Evolutionary conservation across 2,329 filamentous ascomycete species (phyloP), one percentile per base, ranked within the genome.

Genomic region (Aspergillus unguis): DNA sequence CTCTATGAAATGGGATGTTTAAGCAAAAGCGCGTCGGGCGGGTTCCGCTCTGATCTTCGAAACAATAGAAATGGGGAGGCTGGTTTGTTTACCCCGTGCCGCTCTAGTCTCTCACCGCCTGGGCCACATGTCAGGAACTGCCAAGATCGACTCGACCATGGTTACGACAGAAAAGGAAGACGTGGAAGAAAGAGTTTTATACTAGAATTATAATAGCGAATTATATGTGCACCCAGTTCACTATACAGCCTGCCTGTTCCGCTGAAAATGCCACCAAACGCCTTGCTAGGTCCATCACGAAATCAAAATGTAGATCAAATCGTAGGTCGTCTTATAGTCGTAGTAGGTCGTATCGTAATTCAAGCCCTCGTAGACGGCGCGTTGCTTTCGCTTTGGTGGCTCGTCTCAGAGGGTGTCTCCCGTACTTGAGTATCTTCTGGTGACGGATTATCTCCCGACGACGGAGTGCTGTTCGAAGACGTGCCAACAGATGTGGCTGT

Each of bases 251-350:
- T 48, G 17, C 17, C 17, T 44, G 23, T 28, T 27, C 31, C 48
- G 31, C 41, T 31, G 33, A 44, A 52, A 49, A 32, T 52, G 50
- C 32, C 49, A 50, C 57, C 44, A 38, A 66, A 65, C 64, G 61
- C 65, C 65, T 55, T 60, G 61, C 64, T 65, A 55, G 52, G 35
- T 48, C 55, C 53, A 47, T 43, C 36, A 25, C n/a, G 50, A 38
- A 36, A 43, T 17, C 8, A 50, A 49, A 35, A 29, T 38, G 52
- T 43, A 48, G 28, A 44, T 33, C 43, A 48, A 54, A 48, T 44
- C 40, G 40, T 25, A 55, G 49, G 56, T 25, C 49, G 55, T 54
- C 27, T 46, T 48, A 43, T 47, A 41, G 41, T 54, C 52, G 41
- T 58, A 56, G 53, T 23, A 33, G 38, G 50, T 55, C 45, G 42